Percentiles rank a stretch among this genome's conserved stretches.
Evolutionary conservation across 257 asterid genomes (phyloP).

Genomic region (Petrea volubilis): DNA sequence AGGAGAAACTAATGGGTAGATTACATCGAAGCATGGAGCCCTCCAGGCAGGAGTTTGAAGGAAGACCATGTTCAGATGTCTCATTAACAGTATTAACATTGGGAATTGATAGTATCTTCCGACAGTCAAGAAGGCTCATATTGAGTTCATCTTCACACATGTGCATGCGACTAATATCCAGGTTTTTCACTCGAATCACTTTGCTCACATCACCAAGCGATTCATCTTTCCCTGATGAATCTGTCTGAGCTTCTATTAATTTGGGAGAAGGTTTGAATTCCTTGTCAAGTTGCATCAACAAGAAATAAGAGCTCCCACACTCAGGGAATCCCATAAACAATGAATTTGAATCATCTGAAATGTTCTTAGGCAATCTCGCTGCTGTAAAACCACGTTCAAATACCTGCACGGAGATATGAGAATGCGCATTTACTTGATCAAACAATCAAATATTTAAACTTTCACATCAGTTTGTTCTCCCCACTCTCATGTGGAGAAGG

Average conservation of each 20-base stretch:
- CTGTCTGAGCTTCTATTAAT: constrained; percentile 77
- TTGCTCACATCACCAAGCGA: constrained; percentile 62
- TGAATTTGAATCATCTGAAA: constrained; percentile 67
- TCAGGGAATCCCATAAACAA: constrained; percentile 96
- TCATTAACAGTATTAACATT: constrained; percentile 36
- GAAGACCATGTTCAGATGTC: constrained; percentile 53
- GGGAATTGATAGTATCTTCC: constrained; percentile 47
- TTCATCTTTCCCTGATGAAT: constrained; percentile 64
- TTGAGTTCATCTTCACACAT: constrained; percentile 78
- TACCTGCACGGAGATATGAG: constrained; percentile 57
- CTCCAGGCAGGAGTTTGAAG: constrained; percentile 43
- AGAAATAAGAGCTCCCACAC: constrained; percentile 81
- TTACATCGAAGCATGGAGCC: constrained; percentile 51
- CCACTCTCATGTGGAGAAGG: constrained; percentile 9
- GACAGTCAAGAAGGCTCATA: constrained; percentile 74
- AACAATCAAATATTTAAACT: constrained; percentile 5
- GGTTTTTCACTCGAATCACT: constrained; percentile 59
- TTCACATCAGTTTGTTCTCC: not conserved
- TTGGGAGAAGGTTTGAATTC: constrained; percentile 88
- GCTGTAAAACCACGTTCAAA: constrained; percentile 78
- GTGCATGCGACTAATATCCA: constrained; percentile 79
- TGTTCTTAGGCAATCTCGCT: constrained; percentile 72
- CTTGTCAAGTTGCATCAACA: constrained; percentile 90
- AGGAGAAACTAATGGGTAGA: constrained; percentile 56
- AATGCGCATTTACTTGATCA: constrained; percentile 18